Evolutionary conservation across 768 basidiomycete genomes (phyloP).

Genomic region (Holtermanniella nyarrowii): DNA sequence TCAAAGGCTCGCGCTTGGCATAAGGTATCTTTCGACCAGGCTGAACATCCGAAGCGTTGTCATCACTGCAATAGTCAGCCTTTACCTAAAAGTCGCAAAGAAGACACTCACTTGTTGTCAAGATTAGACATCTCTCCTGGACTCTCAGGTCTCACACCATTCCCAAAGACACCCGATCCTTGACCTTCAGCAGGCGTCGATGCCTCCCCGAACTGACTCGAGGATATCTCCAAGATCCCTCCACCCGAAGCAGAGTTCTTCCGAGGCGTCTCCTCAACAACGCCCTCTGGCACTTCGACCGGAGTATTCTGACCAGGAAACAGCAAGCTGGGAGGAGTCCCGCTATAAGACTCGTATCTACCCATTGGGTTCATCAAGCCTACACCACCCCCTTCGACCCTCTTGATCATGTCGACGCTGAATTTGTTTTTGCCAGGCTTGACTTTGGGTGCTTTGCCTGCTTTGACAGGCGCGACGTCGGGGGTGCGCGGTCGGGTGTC

Average conservation of each 20-base stretch:
- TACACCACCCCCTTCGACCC: slow-evolving; percentile 41
- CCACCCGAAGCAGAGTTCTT: not conserved
- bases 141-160: not conserved
- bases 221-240: not conserved
- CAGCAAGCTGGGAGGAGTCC: slow-evolving; percentile 6
- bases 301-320: not conserved
- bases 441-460: not conserved
- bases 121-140: not conserved
- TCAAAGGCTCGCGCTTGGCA: slow-evolving; percentile 8
- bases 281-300: not conserved
- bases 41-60: too few species aligned
- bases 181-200: not conserved
- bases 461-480: not conserved
- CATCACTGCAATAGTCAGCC: too few species aligned
- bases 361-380: slow-evolving; percentile 42
- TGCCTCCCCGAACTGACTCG: not conserved
- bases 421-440: slow-evolving; percentile 21
- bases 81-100: too few species aligned
- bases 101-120: too few species aligned
- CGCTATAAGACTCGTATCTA: slow-evolving; percentile 31
- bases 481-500: slow-evolving; percentile 2
- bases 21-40: too few species aligned
- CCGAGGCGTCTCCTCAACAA: not conserved
- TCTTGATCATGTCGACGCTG: slow-evolving; percentile 40
- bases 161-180: not conserved